A percentile compares a stretch with the other conserved stretches of the same genome.
Evolutionary conservation across 164 flowering plant genomes (phyloP).

Genomic region (Liriodendron chinense): DNA sequence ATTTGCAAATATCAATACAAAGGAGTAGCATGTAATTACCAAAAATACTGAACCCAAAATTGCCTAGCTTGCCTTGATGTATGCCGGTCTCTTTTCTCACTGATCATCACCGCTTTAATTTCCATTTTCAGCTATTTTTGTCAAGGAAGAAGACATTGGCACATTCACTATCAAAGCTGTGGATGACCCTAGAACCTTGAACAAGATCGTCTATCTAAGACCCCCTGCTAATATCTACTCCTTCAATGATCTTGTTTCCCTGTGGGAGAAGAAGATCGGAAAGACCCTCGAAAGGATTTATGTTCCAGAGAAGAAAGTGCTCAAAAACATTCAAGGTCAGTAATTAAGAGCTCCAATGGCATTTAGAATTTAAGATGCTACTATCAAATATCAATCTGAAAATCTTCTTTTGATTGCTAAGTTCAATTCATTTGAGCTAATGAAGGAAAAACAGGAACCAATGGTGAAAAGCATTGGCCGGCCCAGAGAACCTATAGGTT

Average conservation of each 20-base stretch:
- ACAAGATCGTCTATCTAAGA: slow-evolving; percentile 52
- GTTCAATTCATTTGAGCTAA: too few relatives aligned
- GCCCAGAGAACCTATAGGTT: too few relatives aligned
- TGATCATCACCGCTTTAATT: slow-evolving; percentile 21
- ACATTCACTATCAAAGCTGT: slow-evolving; percentile 59
- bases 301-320: slow-evolving; percentile 54
- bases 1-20: too few relatives aligned
- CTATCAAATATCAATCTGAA: too few relatives aligned
- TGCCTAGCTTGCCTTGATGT: background rate
- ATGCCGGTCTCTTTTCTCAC: background rate
- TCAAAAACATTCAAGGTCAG: slow-evolving; percentile 60
- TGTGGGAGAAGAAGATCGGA: slow-evolving; percentile 76
- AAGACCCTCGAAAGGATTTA: slow-evolving; percentile 53
- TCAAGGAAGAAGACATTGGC: slow-evolving; percentile 58
- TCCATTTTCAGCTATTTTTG: slow-evolving; percentile 38
- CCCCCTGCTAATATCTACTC: slow-evolving; percentile 47
- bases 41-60: background rate
- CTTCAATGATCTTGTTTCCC: slow-evolving; percentile 51
- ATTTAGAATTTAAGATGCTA: background rate
- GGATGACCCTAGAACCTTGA: slow-evolving; percentile 70
- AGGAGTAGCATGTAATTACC: too few relatives aligned
- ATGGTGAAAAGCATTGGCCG: too few relatives aligned
- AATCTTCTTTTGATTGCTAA: too few relatives aligned
- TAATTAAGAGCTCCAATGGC: background rate
- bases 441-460: too few relatives aligned